Evolutionary conservation across 768 basidiomycete species (phyloP), one percentile per base, ranked within the genome.

Genomic region (Suillus discolor): DNA sequence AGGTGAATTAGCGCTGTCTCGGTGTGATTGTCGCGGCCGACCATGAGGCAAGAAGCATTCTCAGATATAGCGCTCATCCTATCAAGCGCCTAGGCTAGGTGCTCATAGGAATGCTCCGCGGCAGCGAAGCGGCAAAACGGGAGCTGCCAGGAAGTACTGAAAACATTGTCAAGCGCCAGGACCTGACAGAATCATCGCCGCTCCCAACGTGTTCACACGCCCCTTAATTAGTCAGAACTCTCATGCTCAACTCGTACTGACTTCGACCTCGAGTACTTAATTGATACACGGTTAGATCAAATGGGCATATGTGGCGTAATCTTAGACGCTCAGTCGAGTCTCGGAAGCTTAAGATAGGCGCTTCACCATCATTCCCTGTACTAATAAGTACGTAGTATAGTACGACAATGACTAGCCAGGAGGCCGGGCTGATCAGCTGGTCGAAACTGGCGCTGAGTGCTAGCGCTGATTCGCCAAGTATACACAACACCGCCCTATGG

Each of bases 31-130:
- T 31, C 53, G 28, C 53, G 18, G 15, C 28, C 9, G 18, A 34
- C 54, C 54, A 55, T 55, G 54, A 55, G 54, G 54, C 34, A 55
- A 55, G 20, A 55, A 55, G 31, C 31, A 34, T 55, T 53, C 28
- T 31, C 7, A 31, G 53, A 18, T 4, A 53, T 28, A 28, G 53
- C 54, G 31, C 20, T 9, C 20, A 12, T 5, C 25, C 16, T 55
- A 34, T 34, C 31, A 36, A 55, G 54, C 54, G 54, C 34, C 53
- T 4, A 6, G 1, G 11, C 16, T 31, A 11, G 18, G 31, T 12
- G 31, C 18, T 20, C 51, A 13, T 23, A 49, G 12, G 23, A 23
- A 49, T 12, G 12, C 23, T 31, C 4, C 31, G 31, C 31, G 31
- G 53, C 28, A 54, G 18, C 31, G 53, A 54, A 20, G 31, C 31